A percentile compares a stretch with the other conserved stretches of the same genome.
Conservation (phyloP, 345 rosid genomes). For the Leavenworthia alabamica region DNA sequence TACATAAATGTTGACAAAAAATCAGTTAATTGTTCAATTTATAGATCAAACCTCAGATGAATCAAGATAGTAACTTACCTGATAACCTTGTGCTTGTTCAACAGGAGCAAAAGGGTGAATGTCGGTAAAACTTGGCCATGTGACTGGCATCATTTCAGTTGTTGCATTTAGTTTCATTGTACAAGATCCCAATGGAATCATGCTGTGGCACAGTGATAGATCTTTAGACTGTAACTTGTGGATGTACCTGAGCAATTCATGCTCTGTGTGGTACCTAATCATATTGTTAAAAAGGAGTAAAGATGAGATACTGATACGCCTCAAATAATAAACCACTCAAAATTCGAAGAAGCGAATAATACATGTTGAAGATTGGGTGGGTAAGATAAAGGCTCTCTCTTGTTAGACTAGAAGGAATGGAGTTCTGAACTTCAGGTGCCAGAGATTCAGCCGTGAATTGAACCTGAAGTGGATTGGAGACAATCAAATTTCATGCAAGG, state of each 20-base stretch:
- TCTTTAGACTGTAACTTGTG: constrained; percentile 77
- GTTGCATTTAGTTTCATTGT: constrained; percentile 99
- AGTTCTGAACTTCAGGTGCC: constrained; percentile 67
- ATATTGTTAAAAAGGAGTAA: constrained; percentile 2
- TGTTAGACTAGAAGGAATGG: constrained; percentile 61
- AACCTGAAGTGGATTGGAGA: constrained; percentile 42
- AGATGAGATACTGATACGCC: constrained; percentile 22
- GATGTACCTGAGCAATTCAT: constrained; percentile 83
- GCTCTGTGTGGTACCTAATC: constrained; percentile 85
- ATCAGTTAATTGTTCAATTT: constrained; percentile 19
- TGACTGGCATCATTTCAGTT: constrained; percentile 95
- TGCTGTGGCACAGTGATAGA: constrained; percentile 96
- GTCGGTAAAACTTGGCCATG: constrained; percentile 82
- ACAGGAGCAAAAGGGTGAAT: constrained; percentile 88
- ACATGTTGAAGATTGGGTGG: constrained; percentile 84
- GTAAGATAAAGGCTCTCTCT: constrained; percentile 78
- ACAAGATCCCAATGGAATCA: constrained; percentile 99
- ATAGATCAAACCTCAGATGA: not conserved
- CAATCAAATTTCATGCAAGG: constrained; percentile 7
- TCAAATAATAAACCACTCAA: constrained; percentile 10
- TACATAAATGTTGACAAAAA: constrained; percentile 19
- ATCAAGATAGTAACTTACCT: constrained; percentile 40
- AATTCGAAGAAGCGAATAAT: constrained; percentile 21
- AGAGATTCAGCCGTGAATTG: constrained; percentile 79
- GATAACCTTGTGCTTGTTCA: constrained; percentile 83